Evolutionary conservation across 2,329 filamentous ascomycete species (phyloP).

Genomic region (Pseudogymnoascus sp.): DNA sequence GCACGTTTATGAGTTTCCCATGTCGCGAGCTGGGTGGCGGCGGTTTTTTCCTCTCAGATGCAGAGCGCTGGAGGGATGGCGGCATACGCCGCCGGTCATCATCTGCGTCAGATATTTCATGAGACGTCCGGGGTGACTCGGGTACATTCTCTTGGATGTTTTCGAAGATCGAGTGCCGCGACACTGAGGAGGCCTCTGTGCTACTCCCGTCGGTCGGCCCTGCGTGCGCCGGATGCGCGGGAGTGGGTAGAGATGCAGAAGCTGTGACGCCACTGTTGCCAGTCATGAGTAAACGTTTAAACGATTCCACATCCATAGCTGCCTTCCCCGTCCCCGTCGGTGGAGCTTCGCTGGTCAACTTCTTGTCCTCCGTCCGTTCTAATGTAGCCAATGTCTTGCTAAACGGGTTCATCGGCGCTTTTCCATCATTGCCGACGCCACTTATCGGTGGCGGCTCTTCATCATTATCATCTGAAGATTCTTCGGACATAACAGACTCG

Average conservation of each 20-base stretch:
- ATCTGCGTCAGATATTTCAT: slow-evolving; percentile 49
- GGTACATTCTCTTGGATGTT: slow-evolving; percentile 33
- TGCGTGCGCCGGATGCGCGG: slow-evolving; percentile 23
- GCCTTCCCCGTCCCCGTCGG: slow-evolving; percentile 28
- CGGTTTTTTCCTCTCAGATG: slow-evolving; percentile 52
- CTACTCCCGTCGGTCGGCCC: slow-evolving; percentile 40
- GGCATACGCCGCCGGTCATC: slow-evolving; percentile 35
- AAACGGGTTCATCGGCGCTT: slow-evolving; percentile 44
- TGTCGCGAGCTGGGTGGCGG: slow-evolving; percentile 70
- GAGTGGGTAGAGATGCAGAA: slow-evolving; percentile 21
- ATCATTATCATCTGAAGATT: slow-evolving; percentile 23
- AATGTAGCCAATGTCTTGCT: slow-evolving; percentile 46
- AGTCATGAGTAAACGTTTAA: slow-evolving; percentile 67
- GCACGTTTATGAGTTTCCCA: slow-evolving; percentile 60
- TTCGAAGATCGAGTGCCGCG: slow-evolving; percentile 51
- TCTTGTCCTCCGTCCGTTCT: slow-evolving; percentile 31
- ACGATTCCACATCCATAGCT: slow-evolving; percentile 67
- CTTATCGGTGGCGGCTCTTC: slow-evolving; percentile 18
- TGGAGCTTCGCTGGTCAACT: not conserved
- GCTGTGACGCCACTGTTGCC: slow-evolving; percentile 44
- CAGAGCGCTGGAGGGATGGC: slow-evolving; percentile 20
- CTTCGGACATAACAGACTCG: slow-evolving; percentile 26
- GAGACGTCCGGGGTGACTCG: slow-evolving; percentile 48
- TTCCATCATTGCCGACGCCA: not conserved
- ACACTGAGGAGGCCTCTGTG: slow-evolving; percentile 50